These are phyloP conservation scores for Fusarium liriodendri DNA, from an alignment of 2,329 filamentous ascomycete genomes.

Conservation along the genomic window DNA sequence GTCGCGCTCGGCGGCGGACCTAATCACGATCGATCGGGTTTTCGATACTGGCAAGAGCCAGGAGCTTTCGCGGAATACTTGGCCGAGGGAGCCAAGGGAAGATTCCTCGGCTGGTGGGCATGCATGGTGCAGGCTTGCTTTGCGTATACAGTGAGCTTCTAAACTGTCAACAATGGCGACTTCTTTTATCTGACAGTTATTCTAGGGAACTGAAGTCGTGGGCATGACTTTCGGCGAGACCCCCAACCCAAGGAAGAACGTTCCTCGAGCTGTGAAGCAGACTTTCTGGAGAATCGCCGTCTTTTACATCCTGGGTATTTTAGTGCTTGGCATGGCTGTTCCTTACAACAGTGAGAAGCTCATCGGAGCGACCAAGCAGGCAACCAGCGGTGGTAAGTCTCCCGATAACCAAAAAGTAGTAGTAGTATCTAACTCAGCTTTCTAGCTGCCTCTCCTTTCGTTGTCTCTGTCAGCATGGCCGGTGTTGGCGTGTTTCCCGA, in stretches of 20 bases:
- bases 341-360: slow-evolving; percentile 36
- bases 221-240: slow-evolving; percentile 38
- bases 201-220: slow-evolving; percentile 25
- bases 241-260: slow-evolving; percentile 38
- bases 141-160: slow-evolving; percentile 36
- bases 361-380: slow-evolving; percentile 25
- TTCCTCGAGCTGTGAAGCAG: slow-evolving; percentile 39
- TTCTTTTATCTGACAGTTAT: background rate
- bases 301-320: slow-evolving; percentile 40
- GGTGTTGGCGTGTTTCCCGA: slow-evolving; percentile 34
- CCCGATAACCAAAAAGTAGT: background rate
- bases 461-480: slow-evolving; percentile 35
- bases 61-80: slow-evolving; percentile 55
- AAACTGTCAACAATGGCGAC: background rate
- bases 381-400: slow-evolving; percentile 22
- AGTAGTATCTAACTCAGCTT: background rate
- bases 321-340: slow-evolving; percentile 41
- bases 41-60: slow-evolving; percentile 57
- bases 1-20: slow-evolving; percentile 55
- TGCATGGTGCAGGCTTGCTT: slow-evolving; percentile 54
- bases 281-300: slow-evolving; percentile 42
- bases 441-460: slow-evolving; percentile 38
- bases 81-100: slow-evolving; percentile 47
- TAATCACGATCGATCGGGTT: slow-evolving; percentile 52
- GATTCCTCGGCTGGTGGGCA: slow-evolving; percentile 55